Conservation (phyloP, 495 filamentous ascomycete species). For the Lentithecium fluviatile region DNA sequence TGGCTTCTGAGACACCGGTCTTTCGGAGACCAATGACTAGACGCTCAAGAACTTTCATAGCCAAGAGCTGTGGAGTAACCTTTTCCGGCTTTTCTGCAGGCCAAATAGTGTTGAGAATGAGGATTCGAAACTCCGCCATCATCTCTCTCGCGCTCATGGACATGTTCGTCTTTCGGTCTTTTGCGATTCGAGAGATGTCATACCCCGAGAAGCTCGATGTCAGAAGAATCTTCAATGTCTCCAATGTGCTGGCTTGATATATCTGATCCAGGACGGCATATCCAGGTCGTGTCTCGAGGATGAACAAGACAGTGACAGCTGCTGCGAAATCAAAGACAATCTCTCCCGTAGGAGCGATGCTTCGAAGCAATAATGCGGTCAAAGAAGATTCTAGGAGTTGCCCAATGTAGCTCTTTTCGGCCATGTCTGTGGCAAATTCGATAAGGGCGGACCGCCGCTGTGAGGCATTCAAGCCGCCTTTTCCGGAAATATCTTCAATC, state of each 20-base stretch:
- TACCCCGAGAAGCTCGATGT: constrained; percentile 44
- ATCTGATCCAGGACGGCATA: constrained; percentile 54
- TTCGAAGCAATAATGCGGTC: constrained; percentile 62
- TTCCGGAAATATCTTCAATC: constrained; percentile 75
- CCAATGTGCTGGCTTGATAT: constrained; percentile 49
- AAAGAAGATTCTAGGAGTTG: constrained; percentile 76
- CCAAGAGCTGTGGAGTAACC: constrained; percentile 62
- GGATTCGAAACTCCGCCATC: constrained; percentile 52
- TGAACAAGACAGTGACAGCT: constrained; percentile 54
- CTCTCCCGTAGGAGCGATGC: constrained; percentile 39
- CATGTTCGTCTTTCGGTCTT: constrained; percentile 66
- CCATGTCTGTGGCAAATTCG: constrained; percentile 55
- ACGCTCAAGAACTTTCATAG: constrained; percentile 63
- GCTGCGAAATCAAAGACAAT: constrained; percentile 59
- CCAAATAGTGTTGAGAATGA: constrained; percentile 51
- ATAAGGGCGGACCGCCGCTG: constrained; percentile 56
- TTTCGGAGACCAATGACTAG: constrained; percentile 56
- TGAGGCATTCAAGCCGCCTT: constrained; percentile 48
- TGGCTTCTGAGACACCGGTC: constrained; percentile 47
- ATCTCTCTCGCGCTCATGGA: constrained; percentile 60
- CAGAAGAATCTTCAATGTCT: constrained; percentile 56
- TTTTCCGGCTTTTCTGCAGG: constrained; percentile 56
- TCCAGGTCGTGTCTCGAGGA: constrained; percentile 53
- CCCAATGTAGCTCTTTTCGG: constrained; percentile 67
- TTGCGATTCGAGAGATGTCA: constrained; percentile 56